Conservation (phyloP, 345 rosid genomes). For the Aquilaria sinensis region DNA sequence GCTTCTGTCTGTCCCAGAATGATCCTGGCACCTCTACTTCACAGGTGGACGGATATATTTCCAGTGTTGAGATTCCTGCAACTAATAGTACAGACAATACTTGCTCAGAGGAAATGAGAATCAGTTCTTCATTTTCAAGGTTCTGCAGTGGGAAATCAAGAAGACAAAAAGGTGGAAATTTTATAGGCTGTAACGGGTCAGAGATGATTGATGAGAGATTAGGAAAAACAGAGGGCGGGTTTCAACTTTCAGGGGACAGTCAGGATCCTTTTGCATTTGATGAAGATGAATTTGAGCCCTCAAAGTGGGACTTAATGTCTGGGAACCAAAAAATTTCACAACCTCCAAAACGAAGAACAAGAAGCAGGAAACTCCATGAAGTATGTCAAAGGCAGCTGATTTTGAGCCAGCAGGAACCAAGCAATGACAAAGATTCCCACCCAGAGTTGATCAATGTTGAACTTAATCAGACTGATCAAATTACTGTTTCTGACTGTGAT, state of each 20-base stretch:
- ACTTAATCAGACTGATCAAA: slow-evolving; percentile 24
- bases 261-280: slow-evolving; percentile 88
- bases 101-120: slow-evolving; percentile 33
- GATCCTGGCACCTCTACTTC: slow-evolving; percentile 33
- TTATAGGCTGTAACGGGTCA: slow-evolving; percentile 29
- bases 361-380: slow-evolving; percentile 31
- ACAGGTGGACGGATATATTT: slow-evolving; percentile 31
- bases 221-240: slow-evolving; percentile 21
- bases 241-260: slow-evolving; percentile 35
- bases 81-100: slow-evolving; percentile 33
- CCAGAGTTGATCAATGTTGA: slow-evolving; percentile 33
- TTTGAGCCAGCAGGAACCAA: slow-evolving; percentile 41
- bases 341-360: slow-evolving; percentile 25
- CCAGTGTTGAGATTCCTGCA: slow-evolving; percentile 39
- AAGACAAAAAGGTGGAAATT: slow-evolving; percentile 31
- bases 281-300: slow-evolving; percentile 64
- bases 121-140: slow-evolving; percentile 41
- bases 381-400: slow-evolving; percentile 24
- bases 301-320: slow-evolving; percentile 65
- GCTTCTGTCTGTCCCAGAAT: slow-evolving; percentile 37
- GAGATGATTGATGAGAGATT: slow-evolving; percentile 31
- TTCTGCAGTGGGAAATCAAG: slow-evolving; percentile 41
- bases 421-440: slow-evolving; percentile 21
- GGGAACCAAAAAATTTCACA: slow-evolving; percentile 42
- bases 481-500: slow-evolving; percentile 27